These are phyloP conservation scores for Macrolepiota fuliginosa DNA, from an alignment of 768 basidiomycete species.

Conservation along the genomic window DNA sequence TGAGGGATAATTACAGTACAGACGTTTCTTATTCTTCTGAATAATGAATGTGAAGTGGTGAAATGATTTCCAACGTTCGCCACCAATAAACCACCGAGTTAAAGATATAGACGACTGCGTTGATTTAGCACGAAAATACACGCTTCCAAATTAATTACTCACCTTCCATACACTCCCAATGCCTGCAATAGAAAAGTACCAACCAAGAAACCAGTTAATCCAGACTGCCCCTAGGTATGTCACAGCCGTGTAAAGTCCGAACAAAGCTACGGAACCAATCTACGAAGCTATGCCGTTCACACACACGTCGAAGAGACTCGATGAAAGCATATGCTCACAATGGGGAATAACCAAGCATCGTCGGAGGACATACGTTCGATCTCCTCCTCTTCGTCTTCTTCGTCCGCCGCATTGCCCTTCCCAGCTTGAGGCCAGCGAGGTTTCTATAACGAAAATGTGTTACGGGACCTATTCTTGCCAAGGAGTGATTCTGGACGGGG, in stretches of 20 bases:
- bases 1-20: conserved; percentile 6
- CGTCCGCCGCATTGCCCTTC: conserved; percentile 30
- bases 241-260: conserved; percentile 68
- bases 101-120: conserved; percentile 51
- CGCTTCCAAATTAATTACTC: conserved; percentile 19
- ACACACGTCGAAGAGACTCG: conserved; percentile 1
- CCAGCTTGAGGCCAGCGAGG: conserved; percentile 17
- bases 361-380: conserved; percentile 57
- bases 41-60: conserved; percentile 41
- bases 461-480: background rate
- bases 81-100: conserved; percentile 46
- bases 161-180: conserved; percentile 73
- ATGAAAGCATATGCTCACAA: conserved; percentile 43
- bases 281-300: conserved; percentile 23
- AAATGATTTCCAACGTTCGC: conserved; percentile 55
- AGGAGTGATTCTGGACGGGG: conserved; percentile 22
- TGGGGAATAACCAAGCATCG: conserved; percentile 76
- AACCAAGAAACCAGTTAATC: conserved; percentile 78
- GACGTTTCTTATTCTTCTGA: conserved; percentile 35
- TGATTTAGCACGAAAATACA: background rate
- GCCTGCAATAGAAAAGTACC: conserved; percentile 70
- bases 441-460: conserved; percentile 19
- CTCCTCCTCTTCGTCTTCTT: conserved; percentile 60
- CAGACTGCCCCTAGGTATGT: conserved; percentile 77
- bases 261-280: conserved; percentile 69